These are phyloP conservation scores for Phytophthora brassicae DNA, from an alignment of 352 stramenopile species.

Conservation along the genomic window DNA sequence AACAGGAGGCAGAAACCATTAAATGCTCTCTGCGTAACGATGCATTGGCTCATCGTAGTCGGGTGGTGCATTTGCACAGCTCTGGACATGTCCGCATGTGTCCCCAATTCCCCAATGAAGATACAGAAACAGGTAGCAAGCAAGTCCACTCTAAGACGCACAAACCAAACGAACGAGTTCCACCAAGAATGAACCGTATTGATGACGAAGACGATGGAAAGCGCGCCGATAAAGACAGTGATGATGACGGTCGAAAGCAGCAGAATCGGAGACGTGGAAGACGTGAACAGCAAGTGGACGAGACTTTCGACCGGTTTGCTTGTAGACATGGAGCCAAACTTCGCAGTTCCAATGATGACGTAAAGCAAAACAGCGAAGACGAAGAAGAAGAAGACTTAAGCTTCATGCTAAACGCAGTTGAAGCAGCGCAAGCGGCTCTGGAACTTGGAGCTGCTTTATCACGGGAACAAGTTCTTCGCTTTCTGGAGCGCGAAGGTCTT, in stretches of 20 bases:
- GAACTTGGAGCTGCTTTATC: slow-evolving; percentile 65
- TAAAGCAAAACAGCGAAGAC: slow-evolving; percentile 24
- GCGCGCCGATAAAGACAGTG: slow-evolving; percentile 23
- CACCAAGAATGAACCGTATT: neutral
- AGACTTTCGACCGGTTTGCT: slow-evolving; percentile 35
- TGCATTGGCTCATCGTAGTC: slow-evolving; percentile 50
- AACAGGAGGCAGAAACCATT: slow-evolving; percentile 26
- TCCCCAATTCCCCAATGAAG: slow-evolving; percentile 22
- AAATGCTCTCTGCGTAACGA: slow-evolving; percentile 44
- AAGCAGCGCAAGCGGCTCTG: slow-evolving; percentile 69
- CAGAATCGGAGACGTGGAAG: slow-evolving; percentile 5
- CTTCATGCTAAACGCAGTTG: slow-evolving; percentile 38
- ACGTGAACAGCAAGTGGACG: slow-evolving; percentile 30
- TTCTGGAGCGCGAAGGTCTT: slow-evolving; percentile 46
- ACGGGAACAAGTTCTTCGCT: slow-evolving; percentile 60
- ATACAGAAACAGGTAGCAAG: neutral
- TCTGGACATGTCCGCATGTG: slow-evolving; percentile 73
- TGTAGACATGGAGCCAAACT: neutral
- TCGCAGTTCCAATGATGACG: slow-evolving; percentile 5
- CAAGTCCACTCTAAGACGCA: neutral
- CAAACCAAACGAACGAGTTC: neutral
- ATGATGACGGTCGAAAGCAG: slow-evolving; percentile 20
- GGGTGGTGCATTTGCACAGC: slow-evolving; percentile 73
- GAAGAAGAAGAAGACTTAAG: slow-evolving; percentile 27
- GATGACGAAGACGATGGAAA: slow-evolving; percentile 18